A percentile compares a stretch with the other conserved stretches of the same genome.
phyloP scores from a whole-genome alignment of 2,329 filamentous ascomycete genomes.

The Fusarium heterosporum region DNA sequence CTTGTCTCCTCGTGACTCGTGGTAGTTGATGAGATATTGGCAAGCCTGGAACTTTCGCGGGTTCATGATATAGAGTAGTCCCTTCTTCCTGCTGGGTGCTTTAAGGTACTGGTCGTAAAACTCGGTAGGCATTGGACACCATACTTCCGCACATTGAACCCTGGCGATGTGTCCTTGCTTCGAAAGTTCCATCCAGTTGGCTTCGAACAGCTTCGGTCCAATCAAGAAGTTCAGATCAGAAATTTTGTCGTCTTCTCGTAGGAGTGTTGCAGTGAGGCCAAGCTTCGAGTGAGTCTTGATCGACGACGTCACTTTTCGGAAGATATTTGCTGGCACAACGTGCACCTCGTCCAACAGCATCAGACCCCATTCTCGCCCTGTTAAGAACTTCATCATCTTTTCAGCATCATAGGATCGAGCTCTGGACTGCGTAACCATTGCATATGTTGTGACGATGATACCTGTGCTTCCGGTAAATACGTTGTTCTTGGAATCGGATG shows the following conservation, averaged over 20 bases:
- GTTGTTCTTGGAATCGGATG: conserved; percentile 85
- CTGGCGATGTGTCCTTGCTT: conserved; percentile 97
- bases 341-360: conserved; percentile 98
- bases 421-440: conserved; percentile 95
- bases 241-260: conserved; percentile 98
- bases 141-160: conserved; percentile 98
- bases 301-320: conserved; percentile 89
- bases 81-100: conserved; percentile 65
- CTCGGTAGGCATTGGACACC: conserved; percentile 99
- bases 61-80: conserved; percentile 91
- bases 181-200: conserved; percentile 99
- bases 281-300: conserved; percentile 97
- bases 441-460: conserved; percentile 97
- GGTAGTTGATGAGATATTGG: conserved; percentile 98
- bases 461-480: conserved; percentile 89
- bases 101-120: conserved; percentile 96
- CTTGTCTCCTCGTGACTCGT: conserved; percentile 94
- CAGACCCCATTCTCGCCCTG: conserved; percentile 91
- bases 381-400: conserved; percentile 97
- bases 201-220: conserved; percentile 96
- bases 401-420: conserved; percentile 91
- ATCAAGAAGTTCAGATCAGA: conserved; percentile 97
- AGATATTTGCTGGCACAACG: conserved; percentile 96
- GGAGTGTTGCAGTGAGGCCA: conserved; percentile 90
- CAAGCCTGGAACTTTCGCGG: conserved; percentile 96